These are phyloP conservation scores for Pseudogymnoascus sp. DNA, from an alignment of 2,329 filamentous ascomycete genomes.

Conservation along the genomic window DNA sequence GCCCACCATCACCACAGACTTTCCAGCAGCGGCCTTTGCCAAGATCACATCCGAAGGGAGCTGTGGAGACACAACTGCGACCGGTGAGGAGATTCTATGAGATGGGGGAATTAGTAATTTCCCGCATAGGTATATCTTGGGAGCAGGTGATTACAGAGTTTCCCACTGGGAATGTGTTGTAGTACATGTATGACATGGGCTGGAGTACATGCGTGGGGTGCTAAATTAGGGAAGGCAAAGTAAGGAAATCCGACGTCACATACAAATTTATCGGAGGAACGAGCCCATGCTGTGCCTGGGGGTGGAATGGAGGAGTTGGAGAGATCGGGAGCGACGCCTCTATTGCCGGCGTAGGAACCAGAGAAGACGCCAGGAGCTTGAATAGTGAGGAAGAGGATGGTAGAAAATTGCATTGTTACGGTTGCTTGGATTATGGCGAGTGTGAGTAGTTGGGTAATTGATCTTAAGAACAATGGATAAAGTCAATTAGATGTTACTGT, in stretches of 20 bases:
- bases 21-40: constrained; percentile 98
- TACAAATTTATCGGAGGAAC: neutral
- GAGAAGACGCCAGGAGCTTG: neutral
- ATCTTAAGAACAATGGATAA: neutral
- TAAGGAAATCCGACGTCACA: neutral
- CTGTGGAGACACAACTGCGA: neutral
- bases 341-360: neutral
- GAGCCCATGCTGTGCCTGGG: neutral
- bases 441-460: neutral
- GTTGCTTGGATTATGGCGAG: neutral
- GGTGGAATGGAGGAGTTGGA: neutral
- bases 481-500: neutral
- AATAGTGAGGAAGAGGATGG: neutral
- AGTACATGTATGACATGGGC: neutral
- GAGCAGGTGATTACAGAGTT: neutral
- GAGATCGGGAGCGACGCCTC: neutral
- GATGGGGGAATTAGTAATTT: neutral
- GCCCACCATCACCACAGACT: constrained; percentile 86
- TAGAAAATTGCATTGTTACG: neutral
- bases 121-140: neutral
- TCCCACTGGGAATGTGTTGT: neutral
- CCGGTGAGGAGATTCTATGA: neutral
- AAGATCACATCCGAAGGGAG: constrained; percentile 43
- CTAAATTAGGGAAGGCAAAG: neutral
- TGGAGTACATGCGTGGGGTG: neutral